A percentile compares a stretch with the other conserved stretches of the same genome.
These are phyloP conservation scores for Clonostachys sp. DNA, from an alignment of 2,329 filamentous ascomycete species.

Conservation along the genomic window DNA sequence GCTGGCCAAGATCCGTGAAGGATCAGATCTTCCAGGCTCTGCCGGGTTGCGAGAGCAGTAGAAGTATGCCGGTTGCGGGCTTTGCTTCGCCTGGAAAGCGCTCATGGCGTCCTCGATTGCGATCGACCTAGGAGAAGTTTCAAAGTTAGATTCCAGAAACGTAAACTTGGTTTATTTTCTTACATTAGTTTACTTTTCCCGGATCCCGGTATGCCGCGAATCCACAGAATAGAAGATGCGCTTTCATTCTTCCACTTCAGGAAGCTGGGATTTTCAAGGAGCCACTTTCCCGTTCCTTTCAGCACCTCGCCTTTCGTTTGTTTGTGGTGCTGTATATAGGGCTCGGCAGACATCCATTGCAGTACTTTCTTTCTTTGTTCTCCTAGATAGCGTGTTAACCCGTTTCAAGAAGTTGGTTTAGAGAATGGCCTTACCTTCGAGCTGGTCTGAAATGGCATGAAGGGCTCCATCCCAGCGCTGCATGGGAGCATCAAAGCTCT, in stretches of 20 bases:
- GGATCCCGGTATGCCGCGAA: constrained; percentile 22
- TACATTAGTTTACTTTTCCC: constrained; percentile 19
- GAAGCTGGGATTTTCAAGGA: constrained; percentile 13
- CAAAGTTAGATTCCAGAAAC: too few species aligned
- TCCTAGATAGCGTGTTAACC: too few species aligned
- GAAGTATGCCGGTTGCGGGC: constrained; percentile 4
- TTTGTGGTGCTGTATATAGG: constrained; percentile 2
- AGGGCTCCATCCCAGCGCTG: background rate
- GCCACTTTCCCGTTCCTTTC: constrained; percentile 11
- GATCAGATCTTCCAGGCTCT: constrained; percentile 3
- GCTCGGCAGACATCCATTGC: background rate
- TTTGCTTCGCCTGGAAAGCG: background rate
- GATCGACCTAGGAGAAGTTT: too few species aligned
- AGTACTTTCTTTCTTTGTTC: background rate
- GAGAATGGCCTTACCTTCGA: background rate
- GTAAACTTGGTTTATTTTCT: background rate
- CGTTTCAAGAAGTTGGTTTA: background rate
- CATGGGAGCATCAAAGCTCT: background rate
- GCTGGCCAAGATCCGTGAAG: constrained; percentile 1
- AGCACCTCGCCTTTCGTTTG: constrained; percentile 7
- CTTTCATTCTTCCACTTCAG: constrained; percentile 15
- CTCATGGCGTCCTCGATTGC: too few species aligned
- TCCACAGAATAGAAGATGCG: constrained; percentile 22
- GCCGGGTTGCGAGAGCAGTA: constrained; percentile 5
- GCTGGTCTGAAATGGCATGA: background rate